Evolutionary conservation across 2,329 filamentous ascomycete genomes (phyloP), one percentile per base, ranked within the genome.

Genomic region (Sclerotinia nivalis): DNA sequence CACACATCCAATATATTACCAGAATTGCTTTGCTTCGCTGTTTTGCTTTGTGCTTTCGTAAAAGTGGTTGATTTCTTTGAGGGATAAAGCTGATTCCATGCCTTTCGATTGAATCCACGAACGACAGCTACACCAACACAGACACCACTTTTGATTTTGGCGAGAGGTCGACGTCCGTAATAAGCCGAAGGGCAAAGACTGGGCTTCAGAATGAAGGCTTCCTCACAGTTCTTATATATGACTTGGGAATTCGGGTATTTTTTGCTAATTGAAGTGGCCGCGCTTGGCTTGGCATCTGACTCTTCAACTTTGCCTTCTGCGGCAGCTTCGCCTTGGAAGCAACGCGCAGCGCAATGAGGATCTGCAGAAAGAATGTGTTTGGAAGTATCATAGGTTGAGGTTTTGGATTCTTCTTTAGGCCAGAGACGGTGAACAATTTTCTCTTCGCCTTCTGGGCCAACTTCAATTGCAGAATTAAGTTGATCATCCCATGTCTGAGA

Each of bases 401-500:
- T 74, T 81, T 79, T 72, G 72, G 67, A n/a, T 76, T 77, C 56
- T 77, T 86, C 84, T 60, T 88, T 86, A 0, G 92, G 90, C 93
- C 94, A 97, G 12, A 98, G 82, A 34, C 70, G 73, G 80, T 97
- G 89, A 0, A 92, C 88, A 10, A 97, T 90, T 79, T 98, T 98
- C 81, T 96, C 91, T 80, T 99, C 96, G 0, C 95, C 96, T 13
- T 91, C 84, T 1, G 95, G 90, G 1, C 96, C 96, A 70, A 97
- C 93, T 65, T 97, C 93, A 8, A 97, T 85, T 7, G 96, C 96
- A 79, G 93, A 97, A 73, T 91, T 89, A 10, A 99, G 83, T 80
- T 99, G 95, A 76, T 97, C 94, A 66, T 86, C 87, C 93, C 96
- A 99, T 1, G 95, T 97, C 75, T 96, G 88, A 1, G 92, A 93